Evolutionary conservation across 768 basidiomycete genomes (phyloP).

Genomic region (Ramaria sp.): DNA sequence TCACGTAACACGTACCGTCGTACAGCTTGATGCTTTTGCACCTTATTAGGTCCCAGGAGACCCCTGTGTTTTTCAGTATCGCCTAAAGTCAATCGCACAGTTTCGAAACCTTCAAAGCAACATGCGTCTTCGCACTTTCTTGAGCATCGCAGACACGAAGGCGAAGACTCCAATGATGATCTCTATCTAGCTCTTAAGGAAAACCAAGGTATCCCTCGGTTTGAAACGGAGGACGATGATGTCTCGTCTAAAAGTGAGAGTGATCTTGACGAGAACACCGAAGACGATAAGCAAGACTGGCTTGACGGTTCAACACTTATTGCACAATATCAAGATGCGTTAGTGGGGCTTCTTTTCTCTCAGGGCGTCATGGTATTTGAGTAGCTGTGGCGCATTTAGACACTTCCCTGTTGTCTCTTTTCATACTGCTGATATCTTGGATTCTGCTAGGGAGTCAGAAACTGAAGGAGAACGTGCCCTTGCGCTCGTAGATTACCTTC

Average conservation of each 20-base stretch:
- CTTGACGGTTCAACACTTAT: conserved; percentile 2
- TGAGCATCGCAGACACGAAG: neutral
- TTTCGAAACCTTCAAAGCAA: neutral
- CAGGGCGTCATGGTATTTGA: neutral
- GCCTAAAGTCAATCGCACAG: neutral
- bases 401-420: neutral
- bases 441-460: conserved; percentile 1
- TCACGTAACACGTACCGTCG: neutral
- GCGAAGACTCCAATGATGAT: neutral
- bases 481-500: conserved; percentile 3
- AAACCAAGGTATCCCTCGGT: neutral
- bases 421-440: neutral
- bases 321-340: conserved; percentile 7
- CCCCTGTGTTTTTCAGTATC: neutral
- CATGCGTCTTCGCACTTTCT: neutral
- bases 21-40: neutral
- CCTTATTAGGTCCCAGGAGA: neutral
- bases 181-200: neutral
- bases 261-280: neutral
- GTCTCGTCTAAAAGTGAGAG: neutral
- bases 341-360: neutral
- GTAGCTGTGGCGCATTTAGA: neutral
- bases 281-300: conserved; percentile 2
- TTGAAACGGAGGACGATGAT: neutral
- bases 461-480: conserved; percentile 6